These are phyloP conservation scores for Cercospora sp. DNA, from an alignment of 2,329 filamentous ascomycete genomes.

Conservation along the genomic window DNA sequence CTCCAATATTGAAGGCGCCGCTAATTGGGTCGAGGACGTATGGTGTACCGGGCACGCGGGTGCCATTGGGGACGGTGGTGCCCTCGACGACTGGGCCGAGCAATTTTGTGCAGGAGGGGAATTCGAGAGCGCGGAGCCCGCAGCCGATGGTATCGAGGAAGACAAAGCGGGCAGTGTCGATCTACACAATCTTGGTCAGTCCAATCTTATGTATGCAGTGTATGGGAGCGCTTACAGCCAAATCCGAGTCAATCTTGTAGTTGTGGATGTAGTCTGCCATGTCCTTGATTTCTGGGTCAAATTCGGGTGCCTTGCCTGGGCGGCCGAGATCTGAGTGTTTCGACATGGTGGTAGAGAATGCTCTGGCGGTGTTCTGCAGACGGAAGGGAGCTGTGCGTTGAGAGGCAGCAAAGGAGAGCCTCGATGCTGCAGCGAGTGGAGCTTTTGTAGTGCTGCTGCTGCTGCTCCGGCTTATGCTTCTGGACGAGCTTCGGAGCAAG, in stretches of 20 bases:
- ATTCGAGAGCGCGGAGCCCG: constrained; percentile 90
- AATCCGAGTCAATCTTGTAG: constrained; percentile 83
- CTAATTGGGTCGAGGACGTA: constrained; percentile 95
- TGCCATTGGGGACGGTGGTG: constrained; percentile 87
- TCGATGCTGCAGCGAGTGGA: constrained; percentile 31
- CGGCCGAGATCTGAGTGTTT: constrained; percentile 36
- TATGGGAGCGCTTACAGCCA: constrained; percentile 67
- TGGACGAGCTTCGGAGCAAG: constrained; percentile 36
- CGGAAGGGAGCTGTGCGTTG: constrained; percentile 5
- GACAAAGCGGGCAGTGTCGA: constrained; percentile 93
- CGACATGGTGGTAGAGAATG: constrained; percentile 39
- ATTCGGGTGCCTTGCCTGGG: constrained; percentile 46
- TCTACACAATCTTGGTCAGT: constrained; percentile 53
- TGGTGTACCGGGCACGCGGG: constrained; percentile 84
- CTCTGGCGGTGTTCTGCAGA: constrained; percentile 26
- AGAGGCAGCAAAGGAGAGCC: not conserved
- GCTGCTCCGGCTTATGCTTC: constrained; percentile 32
- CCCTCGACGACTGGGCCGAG: constrained; percentile 89
- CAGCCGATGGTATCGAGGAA: constrained; percentile 97
- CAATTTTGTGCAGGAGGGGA: constrained; percentile 94
- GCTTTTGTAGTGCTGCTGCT: constrained; percentile 26
- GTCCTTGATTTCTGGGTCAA: constrained; percentile 90
- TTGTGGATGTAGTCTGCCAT: constrained; percentile 95
- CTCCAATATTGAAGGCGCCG: constrained; percentile 97
- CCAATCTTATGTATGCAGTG: not conserved